Conservation (phyloP, 306 rosid genomes). For the Vigna reflexopilosa region DNA sequence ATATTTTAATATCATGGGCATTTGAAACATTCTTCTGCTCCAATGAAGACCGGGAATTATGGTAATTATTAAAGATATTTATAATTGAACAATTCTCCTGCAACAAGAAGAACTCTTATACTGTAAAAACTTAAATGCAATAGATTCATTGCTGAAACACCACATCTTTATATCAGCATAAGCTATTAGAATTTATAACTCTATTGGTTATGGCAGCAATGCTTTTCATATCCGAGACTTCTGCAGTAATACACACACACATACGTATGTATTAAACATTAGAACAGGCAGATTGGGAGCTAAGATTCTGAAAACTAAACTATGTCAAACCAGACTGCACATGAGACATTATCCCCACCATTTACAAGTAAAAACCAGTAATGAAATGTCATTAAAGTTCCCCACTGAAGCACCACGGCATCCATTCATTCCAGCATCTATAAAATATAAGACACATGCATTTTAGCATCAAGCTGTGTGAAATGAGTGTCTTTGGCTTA, state of each 20-base stretch:
- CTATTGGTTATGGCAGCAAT: background rate
- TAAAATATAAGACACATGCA: background rate
- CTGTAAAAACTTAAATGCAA: background rate
- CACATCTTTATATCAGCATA: background rate
- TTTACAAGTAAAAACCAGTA: conserved; percentile 3
- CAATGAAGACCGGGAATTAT: conserved; percentile 47
- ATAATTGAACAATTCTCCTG: conserved; percentile 76
- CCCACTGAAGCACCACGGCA: background rate
- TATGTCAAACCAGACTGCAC: background rate
- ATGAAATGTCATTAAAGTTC: conserved; percentile 3
- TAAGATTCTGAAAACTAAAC: conserved; percentile 11
- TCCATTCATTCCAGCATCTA: conserved; percentile 1
- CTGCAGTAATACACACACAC: background rate
- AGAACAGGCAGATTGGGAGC: background rate
- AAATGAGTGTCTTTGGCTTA: background rate
- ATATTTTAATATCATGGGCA: conserved; percentile 47
- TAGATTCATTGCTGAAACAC: conserved; percentile 19
- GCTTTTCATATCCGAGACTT: conserved; percentile 27
- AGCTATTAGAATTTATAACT: conserved; percentile 15
- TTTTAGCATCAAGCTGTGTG: background rate
- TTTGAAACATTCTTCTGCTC: conserved; percentile 57
- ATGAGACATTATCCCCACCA: background rate
- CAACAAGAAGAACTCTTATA: background rate
- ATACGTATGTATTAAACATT: background rate
- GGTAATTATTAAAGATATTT: conserved; percentile 64